Percentiles rank a stretch among this genome's conserved stretches.
Evolutionary conservation across 2,329 filamentous ascomycete species (phyloP).

Genomic region (Colletotrichum chlorophyti): DNA sequence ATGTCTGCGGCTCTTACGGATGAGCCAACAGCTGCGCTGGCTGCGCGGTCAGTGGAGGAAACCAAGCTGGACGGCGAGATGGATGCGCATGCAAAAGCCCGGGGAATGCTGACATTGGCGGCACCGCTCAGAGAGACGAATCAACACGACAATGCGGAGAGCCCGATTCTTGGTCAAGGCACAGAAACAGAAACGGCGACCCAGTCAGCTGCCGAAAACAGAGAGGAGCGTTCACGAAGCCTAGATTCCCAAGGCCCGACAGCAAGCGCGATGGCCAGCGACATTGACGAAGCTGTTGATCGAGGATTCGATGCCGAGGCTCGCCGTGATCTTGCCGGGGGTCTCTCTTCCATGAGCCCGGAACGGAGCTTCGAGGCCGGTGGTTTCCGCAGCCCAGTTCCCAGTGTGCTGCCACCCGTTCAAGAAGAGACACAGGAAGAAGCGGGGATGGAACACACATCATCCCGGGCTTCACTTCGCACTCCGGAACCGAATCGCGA

Average conservation of each 20-base stretch:
- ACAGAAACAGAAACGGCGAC: background rate
- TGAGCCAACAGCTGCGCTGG: background rate
- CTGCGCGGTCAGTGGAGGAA: background rate
- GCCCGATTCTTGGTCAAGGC: slow-evolving; percentile 44
- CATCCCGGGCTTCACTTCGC: slow-evolving; percentile 29
- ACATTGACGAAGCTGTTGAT: slow-evolving; percentile 29
- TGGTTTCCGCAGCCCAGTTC: slow-evolving; percentile 50
- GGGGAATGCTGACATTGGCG: slow-evolving; percentile 18
- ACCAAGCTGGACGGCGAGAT: background rate
- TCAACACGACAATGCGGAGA: slow-evolving; percentile 41
- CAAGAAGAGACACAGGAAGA: slow-evolving; percentile 58
- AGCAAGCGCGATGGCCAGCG: slow-evolving; percentile 17
- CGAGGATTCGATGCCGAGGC: slow-evolving; percentile 37
- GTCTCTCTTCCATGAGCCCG: slow-evolving; percentile 8
- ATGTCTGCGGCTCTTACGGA: background rate
- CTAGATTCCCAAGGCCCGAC: background rate
- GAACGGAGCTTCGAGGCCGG: slow-evolving; percentile 26
- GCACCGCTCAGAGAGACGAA: slow-evolving; percentile 32
- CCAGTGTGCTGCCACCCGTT: slow-evolving; percentile 57
- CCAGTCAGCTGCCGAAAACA: background rate
- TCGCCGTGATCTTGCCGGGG: slow-evolving; percentile 32
- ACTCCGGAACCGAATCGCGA: slow-evolving; percentile 52
- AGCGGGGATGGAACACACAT: slow-evolving; percentile 40
- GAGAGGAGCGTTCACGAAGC: background rate
- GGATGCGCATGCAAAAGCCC: slow-evolving; percentile 2